phyloP scores from a whole-genome alignment of 768 basidiomycete genomes.

The Gloeopeniophorella convolvens region DNA sequence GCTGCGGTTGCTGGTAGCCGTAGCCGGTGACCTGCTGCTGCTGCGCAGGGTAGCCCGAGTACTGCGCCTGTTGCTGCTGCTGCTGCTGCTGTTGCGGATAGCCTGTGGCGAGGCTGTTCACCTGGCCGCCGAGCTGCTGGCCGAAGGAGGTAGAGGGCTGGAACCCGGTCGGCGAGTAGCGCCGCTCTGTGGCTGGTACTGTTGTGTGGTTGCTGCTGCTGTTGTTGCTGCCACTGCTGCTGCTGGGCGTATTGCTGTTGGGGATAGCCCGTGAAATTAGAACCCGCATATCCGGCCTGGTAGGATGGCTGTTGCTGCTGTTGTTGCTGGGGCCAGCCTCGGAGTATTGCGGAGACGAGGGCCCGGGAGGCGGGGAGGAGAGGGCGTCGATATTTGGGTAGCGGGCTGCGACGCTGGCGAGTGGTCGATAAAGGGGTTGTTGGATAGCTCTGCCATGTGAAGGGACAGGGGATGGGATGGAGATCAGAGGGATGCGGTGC shows the following conservation, averaged over 20 bases:
- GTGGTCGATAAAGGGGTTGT: slow-evolving; percentile 66
- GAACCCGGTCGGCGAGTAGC: slow-evolving; percentile 8
- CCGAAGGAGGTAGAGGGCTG: slow-evolving; percentile 6
- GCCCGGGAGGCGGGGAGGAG: slow-evolving; percentile 15
- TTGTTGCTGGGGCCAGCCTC: slow-evolving; percentile 35
- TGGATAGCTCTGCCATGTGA: slow-evolving; percentile 37
- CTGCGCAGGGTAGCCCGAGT: slow-evolving; percentile 23
- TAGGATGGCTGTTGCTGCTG: slow-evolving; percentile 16
- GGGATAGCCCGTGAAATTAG: slow-evolving; percentile 22
- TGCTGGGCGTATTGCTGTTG: slow-evolving; percentile 15
- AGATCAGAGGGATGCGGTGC: background rate
- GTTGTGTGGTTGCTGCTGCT: slow-evolving; percentile 13
- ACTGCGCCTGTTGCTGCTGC: slow-evolving; percentile 26
- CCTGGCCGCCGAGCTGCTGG: slow-evolving; percentile 18
- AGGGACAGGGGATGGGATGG: background rate
- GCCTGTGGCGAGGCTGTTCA: slow-evolving; percentile 13
- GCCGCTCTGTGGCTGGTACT: slow-evolving; percentile 19
- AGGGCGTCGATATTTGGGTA: slow-evolving; percentile 55
- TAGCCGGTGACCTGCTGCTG: slow-evolving; percentile 16
- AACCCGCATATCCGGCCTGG: background rate
- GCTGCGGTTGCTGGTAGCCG: slow-evolving; percentile 21
- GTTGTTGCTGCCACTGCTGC: slow-evolving; percentile 8
- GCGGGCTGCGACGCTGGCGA: slow-evolving; percentile 37
- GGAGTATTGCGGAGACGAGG: slow-evolving; percentile 27
- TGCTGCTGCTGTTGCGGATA: slow-evolving; percentile 27